Evolutionary conservation across 108 stramenopile species (phyloP).

Genomic region (Skeletonema grethae): DNA sequence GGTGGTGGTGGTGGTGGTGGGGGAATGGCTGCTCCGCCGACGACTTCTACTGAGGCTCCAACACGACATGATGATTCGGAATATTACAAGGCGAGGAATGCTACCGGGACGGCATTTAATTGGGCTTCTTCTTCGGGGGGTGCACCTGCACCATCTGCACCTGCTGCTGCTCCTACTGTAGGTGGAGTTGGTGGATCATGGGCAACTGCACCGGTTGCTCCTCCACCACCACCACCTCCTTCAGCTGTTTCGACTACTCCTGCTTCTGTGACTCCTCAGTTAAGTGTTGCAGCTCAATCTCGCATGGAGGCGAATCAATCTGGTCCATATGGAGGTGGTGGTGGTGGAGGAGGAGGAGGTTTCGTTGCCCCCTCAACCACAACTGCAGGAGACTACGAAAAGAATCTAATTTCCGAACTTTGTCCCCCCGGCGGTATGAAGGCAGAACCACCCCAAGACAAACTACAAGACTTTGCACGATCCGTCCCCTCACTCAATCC

Average conservation of each 20-base stretch:
- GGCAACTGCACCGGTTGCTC: conserved; percentile 28
- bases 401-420: conserved; percentile 85
- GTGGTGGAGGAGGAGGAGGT: not conserved
- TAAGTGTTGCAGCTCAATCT: conserved; percentile 34
- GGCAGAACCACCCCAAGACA: conserved; percentile 89
- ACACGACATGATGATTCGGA: conserved; percentile 52
- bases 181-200: conserved; percentile 51
- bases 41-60: conserved; percentile 30
- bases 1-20: conserved; percentile 6
- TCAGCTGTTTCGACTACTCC: not conserved
- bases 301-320: conserved; percentile 21
- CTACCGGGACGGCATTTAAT: conserved; percentile 53
- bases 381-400: conserved; percentile 68
- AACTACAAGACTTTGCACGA: conserved; percentile 74
- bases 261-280: not conserved
- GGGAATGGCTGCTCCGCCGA: conserved; percentile 5
- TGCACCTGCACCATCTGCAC: conserved; percentile 17
- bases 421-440: conserved; percentile 95
- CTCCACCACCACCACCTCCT: conserved; percentile 8
- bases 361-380: not conserved
- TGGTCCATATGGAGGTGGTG: not conserved
- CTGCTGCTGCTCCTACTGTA: conserved; percentile 8
- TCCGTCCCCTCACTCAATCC: conserved; percentile 79
- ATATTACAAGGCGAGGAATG: conserved; percentile 71
- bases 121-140: conserved; percentile 55